Percentiles rank a stretch among this genome's conserved stretches.
Conservation (phyloP, 495 filamentous ascomycete genomes). For the Aspergillus haitiensis region DNA sequence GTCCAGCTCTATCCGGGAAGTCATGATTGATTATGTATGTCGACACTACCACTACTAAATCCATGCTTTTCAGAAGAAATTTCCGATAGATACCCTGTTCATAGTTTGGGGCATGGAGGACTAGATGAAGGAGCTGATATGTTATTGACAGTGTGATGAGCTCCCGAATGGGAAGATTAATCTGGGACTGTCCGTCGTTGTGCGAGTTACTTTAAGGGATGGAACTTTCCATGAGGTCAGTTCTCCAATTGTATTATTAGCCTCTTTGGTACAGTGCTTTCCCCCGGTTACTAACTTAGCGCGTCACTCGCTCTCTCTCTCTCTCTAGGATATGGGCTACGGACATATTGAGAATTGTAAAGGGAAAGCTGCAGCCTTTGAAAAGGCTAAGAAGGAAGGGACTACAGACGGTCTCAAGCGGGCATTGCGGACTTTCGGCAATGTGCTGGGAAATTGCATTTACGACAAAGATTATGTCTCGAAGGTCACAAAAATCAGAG, state of each 20-base stretch:
- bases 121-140: too few species aligned
- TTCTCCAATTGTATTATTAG: not conserved
- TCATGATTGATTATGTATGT: conserved; percentile 85
- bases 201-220: conserved; percentile 85
- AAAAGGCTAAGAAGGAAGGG: conserved; percentile 97
- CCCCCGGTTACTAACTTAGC: not conserved
- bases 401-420: conserved; percentile 93
- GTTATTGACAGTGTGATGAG: conserved; percentile 58
- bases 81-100: too few species aligned
- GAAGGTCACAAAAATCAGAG: conserved; percentile 81
- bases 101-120: too few species aligned
- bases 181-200: conserved; percentile 81
- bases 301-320: conserved; percentile 7
- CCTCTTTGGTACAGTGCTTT: not conserved
- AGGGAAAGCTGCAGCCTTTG: conserved; percentile 88
- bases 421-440: conserved; percentile 87
- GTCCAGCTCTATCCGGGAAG: conserved; percentile 85
- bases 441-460: conserved; percentile 93
- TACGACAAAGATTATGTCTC: conserved; percentile 93
- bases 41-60: too few species aligned
- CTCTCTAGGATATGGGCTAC: conserved; percentile 79
- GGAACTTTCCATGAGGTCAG: conserved; percentile 85
- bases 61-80: too few species aligned
- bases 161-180: conserved; percentile 66
- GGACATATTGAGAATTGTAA: conserved; percentile 95